phyloP scores from a whole-genome alignment of 257 asterid genomes.

The Paraleonurus japonicus region DNA sequence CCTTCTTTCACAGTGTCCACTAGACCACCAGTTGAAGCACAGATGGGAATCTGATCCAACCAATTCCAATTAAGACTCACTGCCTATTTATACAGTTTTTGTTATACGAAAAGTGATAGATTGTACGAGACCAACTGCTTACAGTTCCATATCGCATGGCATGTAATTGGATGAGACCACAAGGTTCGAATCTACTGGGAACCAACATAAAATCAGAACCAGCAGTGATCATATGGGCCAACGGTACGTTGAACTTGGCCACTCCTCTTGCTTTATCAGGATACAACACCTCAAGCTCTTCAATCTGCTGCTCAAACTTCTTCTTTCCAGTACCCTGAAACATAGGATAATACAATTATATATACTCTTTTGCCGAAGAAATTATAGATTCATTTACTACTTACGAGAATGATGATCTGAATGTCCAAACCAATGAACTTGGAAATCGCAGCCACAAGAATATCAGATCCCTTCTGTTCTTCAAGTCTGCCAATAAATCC shows the following conservation, averaged over 20 bases:
- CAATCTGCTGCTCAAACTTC: conserved; percentile 73
- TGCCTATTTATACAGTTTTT: neutral
- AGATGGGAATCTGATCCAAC: conserved; percentile 63
- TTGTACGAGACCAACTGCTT: conserved; percentile 19
- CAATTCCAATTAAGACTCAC: neutral
- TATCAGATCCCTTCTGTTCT: conserved; percentile 97
- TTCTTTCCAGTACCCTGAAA: conserved; percentile 92
- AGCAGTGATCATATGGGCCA: conserved; percentile 89
- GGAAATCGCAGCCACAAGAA: conserved; percentile 80
- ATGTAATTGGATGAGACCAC: conserved; percentile 95
- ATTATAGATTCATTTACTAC: conserved; percentile 22
- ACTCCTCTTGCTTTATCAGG: conserved; percentile 87
- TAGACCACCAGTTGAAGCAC: conserved; percentile 97
- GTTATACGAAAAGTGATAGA: neutral
- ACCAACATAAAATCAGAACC: conserved; percentile 85
- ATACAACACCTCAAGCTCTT: conserved; percentile 81
- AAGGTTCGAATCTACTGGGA: conserved; percentile 97
- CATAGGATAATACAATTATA: neutral
- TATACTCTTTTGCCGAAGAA: too few species aligned
- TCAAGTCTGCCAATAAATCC: conserved; percentile 98
- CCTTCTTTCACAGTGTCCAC: conserved; percentile 94
- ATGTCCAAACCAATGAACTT: conserved; percentile 64
- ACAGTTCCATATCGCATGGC: conserved; percentile 99
- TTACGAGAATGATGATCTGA: conserved; percentile 85
- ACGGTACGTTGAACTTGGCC: conserved; percentile 79